phyloP scores from a whole-genome alignment of 495 filamentous ascomycete genomes.

The Tuber magnatum region DNA sequence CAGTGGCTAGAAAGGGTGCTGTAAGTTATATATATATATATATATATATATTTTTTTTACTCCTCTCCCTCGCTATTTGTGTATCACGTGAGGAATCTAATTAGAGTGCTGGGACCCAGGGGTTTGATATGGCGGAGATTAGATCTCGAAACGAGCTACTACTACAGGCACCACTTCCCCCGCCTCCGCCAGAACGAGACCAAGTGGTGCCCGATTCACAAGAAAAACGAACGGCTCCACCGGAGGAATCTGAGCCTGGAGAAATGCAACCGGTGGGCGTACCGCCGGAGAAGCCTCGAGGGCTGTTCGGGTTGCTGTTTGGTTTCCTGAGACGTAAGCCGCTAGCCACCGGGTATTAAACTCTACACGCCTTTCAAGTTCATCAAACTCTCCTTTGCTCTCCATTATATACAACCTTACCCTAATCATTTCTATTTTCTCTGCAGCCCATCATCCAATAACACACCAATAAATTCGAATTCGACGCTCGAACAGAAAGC shows the following conservation, averaged over 20 bases:
- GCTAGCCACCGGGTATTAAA: conserved; percentile 3
- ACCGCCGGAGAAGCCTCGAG: background rate
- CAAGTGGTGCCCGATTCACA: background rate
- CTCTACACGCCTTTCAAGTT: background rate
- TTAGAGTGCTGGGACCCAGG: background rate
- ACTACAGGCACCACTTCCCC: background rate
- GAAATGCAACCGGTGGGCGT: background rate
- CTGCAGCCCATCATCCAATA: background rate
- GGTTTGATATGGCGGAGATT: background rate
- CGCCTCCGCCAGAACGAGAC: background rate
- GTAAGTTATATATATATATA: background rate
- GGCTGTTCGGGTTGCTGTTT: background rate
- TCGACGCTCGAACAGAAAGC: background rate
- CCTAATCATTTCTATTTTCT: background rate
- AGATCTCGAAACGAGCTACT: background rate
- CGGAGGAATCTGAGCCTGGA: background rate
- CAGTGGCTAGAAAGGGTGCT: background rate
- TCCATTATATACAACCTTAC: background rate
- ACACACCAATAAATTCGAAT: background rate
- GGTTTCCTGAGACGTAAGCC: background rate
- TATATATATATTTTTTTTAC: no score
- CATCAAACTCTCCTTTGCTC: background rate
- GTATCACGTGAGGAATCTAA: background rate
- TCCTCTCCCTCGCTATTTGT: background rate
- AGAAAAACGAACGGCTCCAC: background rate